Percentiles rank a stretch among this genome's conserved stretches.
Conservation (phyloP, 495 filamentous ascomycete species). For the Monascus purpureus region DNA sequence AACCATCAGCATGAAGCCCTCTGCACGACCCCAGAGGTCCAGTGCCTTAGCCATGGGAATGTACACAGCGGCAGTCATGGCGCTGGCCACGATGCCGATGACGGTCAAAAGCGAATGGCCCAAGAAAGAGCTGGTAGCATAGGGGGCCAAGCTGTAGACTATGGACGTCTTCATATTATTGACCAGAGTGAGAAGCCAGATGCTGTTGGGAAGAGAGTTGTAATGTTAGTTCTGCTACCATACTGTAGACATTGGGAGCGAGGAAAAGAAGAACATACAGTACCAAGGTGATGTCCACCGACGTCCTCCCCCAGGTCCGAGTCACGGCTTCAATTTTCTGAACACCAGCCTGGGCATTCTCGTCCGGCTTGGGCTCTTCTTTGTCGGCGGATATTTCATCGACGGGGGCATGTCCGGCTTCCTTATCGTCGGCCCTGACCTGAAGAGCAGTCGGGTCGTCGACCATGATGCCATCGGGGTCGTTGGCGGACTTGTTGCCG, state of each 20-base stretch:
- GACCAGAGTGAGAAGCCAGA: constrained; percentile 3
- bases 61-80: constrained; percentile 20
- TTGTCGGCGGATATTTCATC: neutral
- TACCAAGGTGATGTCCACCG: constrained; percentile 4
- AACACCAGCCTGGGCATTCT: constrained; percentile 8
- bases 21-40: constrained; percentile 49
- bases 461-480: neutral
- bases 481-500: neutral
- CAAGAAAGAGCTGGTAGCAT: constrained; percentile 40
- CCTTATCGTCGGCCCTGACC: constrained; percentile 3
- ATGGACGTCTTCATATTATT: constrained; percentile 18
- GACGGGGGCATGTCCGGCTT: constrained; percentile 1
- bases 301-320: constrained; percentile 6
- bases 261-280: constrained; percentile 5
- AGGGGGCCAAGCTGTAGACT: constrained; percentile 28
- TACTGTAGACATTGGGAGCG: too few species aligned
- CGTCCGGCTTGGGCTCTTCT: constrained; percentile 3
- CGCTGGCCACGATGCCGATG: constrained; percentile 39
- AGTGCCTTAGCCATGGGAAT: constrained; percentile 53
- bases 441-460: neutral
- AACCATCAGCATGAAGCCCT: constrained; percentile 36
- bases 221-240: too few species aligned
- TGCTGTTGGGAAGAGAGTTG: too few species aligned
- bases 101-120: constrained; percentile 44
- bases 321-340: constrained; percentile 11